These are phyloP conservation scores for Apiospora kogelbergensis DNA, from an alignment of 2,329 filamentous ascomycete genomes.

Conservation along the genomic window DNA sequence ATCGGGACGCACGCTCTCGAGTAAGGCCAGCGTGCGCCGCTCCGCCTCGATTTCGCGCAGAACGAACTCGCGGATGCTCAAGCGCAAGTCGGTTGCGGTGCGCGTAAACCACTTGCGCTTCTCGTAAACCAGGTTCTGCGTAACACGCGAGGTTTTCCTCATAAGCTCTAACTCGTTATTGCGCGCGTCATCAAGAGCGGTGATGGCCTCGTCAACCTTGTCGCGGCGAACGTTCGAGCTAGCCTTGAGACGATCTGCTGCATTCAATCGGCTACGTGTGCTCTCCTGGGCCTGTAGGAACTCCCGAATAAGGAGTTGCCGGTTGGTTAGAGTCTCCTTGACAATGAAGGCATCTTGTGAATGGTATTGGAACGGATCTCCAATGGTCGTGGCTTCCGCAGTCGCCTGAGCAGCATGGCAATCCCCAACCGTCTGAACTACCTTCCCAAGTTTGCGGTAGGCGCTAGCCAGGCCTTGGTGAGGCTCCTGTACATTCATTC, in stretches of 20 bases:
- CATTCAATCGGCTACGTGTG: conserved; percentile 78
- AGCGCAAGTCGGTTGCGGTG: conserved; percentile 79
- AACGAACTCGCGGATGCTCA: conserved; percentile 87
- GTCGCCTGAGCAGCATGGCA: conserved; percentile 96
- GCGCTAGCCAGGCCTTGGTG: conserved; percentile 86
- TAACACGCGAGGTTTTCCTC: conserved; percentile 86
- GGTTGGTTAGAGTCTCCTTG: conserved; percentile 96
- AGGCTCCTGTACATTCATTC: conserved; percentile 86
- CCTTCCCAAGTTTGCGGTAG: conserved; percentile 91
- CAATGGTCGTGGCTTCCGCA: conserved; percentile 90
- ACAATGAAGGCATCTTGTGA: conserved; percentile 96
- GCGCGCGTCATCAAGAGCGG: conserved; percentile 82
- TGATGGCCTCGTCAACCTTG: conserved; percentile 97
- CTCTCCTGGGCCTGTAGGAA: conserved; percentile 86
- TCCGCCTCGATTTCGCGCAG: conserved; percentile 95
- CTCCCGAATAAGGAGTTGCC: conserved; percentile 93
- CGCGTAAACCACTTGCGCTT: conserved; percentile 88
- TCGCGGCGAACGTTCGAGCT: conserved; percentile 85
- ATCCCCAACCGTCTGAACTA: conserved; percentile 90
- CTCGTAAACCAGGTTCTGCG: conserved; percentile 83
- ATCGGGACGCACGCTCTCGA: conserved; percentile 92
- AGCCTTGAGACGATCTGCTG: conserved; percentile 85
- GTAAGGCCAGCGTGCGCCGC: conserved; percentile 81
- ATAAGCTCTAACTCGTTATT: conserved; percentile 78
- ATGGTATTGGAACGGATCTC: conserved; percentile 92